These are phyloP conservation scores for Huntiella abstrusa DNA, from an alignment of 2,329 filamentous ascomycete species.

Conservation along the genomic window DNA sequence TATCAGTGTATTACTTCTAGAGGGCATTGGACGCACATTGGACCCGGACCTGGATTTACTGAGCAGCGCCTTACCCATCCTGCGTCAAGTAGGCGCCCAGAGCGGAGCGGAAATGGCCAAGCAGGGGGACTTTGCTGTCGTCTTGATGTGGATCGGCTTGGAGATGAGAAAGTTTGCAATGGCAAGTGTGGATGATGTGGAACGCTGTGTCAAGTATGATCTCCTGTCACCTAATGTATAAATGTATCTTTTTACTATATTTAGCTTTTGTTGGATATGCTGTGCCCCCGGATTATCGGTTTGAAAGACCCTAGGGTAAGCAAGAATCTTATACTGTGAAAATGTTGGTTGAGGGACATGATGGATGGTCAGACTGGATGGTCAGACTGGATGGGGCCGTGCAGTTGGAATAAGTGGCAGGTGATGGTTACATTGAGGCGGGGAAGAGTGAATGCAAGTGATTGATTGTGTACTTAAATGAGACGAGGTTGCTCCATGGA, in stretches of 20 bases:
- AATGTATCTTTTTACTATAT: conserved; percentile 3
- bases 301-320: no score
- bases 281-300: no score
- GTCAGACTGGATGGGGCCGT: no score
- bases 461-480: no score
- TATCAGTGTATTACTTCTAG: conserved; percentile 77
- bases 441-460: no score
- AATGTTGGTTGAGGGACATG: no score
- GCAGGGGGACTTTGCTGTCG: conserved; percentile 62
- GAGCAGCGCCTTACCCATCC: conserved; percentile 67
- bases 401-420: no score
- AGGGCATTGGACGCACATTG: conserved; percentile 77
- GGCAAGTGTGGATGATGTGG: conserved; percentile 74
- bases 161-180: conserved; percentile 80
- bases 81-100: conserved; percentile 70
- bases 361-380: no score
- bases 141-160: conserved; percentile 78
- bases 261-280: background rate
- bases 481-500: no score
- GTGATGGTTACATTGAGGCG: no score
- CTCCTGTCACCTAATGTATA: conserved; percentile 73
- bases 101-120: conserved; percentile 51
- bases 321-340: no score
- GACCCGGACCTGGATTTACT: conserved; percentile 80
- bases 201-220: conserved; percentile 81